Conservation (phyloP, 805 yeast genomes). For the Ogataea neopini region DNA sequence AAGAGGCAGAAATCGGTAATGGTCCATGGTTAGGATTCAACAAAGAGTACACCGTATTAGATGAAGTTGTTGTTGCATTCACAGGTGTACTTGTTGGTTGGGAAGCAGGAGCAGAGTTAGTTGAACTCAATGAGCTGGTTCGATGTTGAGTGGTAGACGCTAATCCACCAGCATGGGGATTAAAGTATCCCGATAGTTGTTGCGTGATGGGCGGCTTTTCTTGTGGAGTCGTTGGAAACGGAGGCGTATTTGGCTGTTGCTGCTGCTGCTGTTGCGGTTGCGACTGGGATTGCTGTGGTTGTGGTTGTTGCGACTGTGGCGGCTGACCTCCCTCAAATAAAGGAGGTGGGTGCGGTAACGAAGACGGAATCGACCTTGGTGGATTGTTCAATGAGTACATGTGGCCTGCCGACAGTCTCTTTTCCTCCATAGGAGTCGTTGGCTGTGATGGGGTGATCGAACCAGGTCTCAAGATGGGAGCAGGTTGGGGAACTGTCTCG, state of each 20-base stretch:
- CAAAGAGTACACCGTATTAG: constrained; percentile 26
- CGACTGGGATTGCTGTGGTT: constrained; percentile 9
- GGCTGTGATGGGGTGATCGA: constrained; percentile 19
- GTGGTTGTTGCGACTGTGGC: neutral
- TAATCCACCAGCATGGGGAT: constrained; percentile 4
- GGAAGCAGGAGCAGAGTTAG: constrained; percentile 4
- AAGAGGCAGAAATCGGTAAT: constrained; percentile 2
- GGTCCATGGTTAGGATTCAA: constrained; percentile 22
- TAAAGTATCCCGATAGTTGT: constrained; percentile 12
- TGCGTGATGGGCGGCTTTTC: constrained; percentile 10
- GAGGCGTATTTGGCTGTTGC: constrained; percentile 1
- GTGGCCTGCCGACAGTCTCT: constrained; percentile 16
- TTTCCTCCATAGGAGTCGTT: constrained; percentile 21
- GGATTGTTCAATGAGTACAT: constrained; percentile 30
- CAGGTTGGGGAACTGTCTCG: neutral
- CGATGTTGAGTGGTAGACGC: constrained; percentile 12
- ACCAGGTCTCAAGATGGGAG: constrained; percentile 12
- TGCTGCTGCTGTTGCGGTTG: constrained; percentile 12
- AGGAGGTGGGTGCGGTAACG: constrained; percentile 4
- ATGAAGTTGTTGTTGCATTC: constrained; percentile 6
- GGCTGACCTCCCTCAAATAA: neutral
- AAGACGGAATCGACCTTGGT: constrained; percentile 30
- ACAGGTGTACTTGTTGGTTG: neutral
- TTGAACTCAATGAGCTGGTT: constrained; percentile 18
- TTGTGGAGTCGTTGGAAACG: constrained; percentile 1